Conservation (phyloP, 106 monocot genomes). For the Dioscorea zingiberensis region DNA sequence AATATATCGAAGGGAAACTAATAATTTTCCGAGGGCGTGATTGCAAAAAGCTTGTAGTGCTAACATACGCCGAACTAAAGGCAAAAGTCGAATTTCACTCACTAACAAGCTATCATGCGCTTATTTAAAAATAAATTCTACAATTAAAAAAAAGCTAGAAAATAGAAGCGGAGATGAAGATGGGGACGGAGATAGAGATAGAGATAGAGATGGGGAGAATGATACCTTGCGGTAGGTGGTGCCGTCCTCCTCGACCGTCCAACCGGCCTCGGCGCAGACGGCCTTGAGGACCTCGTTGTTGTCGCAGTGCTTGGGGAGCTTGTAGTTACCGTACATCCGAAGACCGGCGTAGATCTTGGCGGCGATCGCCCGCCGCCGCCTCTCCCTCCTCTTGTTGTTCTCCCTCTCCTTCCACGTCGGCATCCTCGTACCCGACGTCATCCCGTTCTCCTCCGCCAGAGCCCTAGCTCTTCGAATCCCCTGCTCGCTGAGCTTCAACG, state of each 20-base stretch:
- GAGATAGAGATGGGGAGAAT: too few species aligned
- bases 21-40: too few species aligned
- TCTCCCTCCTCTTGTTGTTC: slow-evolving; percentile 56
- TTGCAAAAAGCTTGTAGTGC: too few species aligned
- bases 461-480: neutral
- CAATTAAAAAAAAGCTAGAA: neutral
- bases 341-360: slow-evolving; percentile 63
- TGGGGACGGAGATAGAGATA: neutral
- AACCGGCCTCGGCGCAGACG: slow-evolving; percentile 53
- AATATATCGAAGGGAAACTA: too few species aligned
- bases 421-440: slow-evolving; percentile 39
- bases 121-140: too few species aligned
- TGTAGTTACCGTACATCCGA: slow-evolving; percentile 51
- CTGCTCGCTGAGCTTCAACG: too few species aligned
- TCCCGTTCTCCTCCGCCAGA: slow-evolving; percentile 1
- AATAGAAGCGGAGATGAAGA: neutral
- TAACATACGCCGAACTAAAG: too few species aligned
- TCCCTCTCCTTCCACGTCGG: slow-evolving; percentile 69
- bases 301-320: slow-evolving; percentile 59
- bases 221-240: slow-evolving; percentile 52
- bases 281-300: slow-evolving; percentile 65
- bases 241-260: slow-evolving; percentile 59
- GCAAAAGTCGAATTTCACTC: too few species aligned
- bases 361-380: slow-evolving; percentile 45
- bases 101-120: too few species aligned